These are phyloP conservation scores for Blastobotrys petasosporus DNA, from an alignment of 1,139 yeast genomes.

Conservation along the genomic window DNA sequence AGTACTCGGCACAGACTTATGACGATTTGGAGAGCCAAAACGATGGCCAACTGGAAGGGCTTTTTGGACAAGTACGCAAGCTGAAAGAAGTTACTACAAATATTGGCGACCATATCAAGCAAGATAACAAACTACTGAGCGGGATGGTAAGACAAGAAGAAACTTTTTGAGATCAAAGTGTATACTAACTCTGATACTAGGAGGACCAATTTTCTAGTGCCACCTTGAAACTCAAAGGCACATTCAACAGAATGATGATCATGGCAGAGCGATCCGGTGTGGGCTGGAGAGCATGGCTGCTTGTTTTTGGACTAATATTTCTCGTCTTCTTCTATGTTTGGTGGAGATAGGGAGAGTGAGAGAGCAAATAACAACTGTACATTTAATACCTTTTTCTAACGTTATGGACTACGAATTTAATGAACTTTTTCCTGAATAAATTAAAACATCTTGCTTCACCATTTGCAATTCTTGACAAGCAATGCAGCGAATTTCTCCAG, in stretches of 20 bases:
- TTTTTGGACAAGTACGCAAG: conserved; percentile 65
- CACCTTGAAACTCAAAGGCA: conserved; percentile 49
- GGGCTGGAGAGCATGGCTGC: conserved; percentile 72
- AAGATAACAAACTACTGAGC: conserved; percentile 57
- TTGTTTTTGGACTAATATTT: conserved; percentile 55
- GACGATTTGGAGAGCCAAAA: conserved; percentile 76
- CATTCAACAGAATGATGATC: conserved; percentile 65
- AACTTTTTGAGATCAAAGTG: neutral
- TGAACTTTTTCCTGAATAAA: neutral
- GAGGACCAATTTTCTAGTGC: conserved; percentile 45
- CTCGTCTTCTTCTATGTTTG: conserved; percentile 80
- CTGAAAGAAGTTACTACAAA: conserved; percentile 62
- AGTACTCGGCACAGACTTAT: conserved; percentile 46
- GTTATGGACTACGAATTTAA: neutral
- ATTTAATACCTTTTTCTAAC: neutral
- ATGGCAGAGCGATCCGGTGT: conserved; percentile 84
- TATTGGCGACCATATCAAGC: conserved; percentile 83
- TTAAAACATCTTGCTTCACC: conserved; percentile 18
- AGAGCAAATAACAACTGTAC: neutral
- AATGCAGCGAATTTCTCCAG: conserved; percentile 54
- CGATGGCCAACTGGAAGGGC: conserved; percentile 64
- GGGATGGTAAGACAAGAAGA: conserved; percentile 41
- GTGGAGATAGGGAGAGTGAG: conserved; percentile 31
- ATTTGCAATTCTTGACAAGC: conserved; percentile 47
- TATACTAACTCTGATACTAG: conserved; percentile 9